Evolutionary conservation across 768 basidiomycete species (phyloP), one percentile per base, ranked within the genome.

Genomic region (Stropharia rugosoannulata): DNA sequence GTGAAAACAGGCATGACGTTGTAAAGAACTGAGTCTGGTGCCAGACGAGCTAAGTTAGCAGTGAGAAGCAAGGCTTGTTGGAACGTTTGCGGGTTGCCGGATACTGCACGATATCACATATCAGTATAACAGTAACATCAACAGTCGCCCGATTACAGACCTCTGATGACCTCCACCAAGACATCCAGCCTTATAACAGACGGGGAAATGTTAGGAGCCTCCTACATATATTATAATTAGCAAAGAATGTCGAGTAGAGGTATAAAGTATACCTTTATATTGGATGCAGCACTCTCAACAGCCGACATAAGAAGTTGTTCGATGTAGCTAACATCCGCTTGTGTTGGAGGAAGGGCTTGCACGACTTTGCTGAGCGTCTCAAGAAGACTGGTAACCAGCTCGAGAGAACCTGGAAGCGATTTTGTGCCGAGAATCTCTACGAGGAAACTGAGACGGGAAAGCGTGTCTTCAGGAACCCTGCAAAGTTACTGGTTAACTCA

Each of bases 1-100:
- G 95, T 98, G 76, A 99, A 98, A 43, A 99, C 87, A 3, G 97
- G 96, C 93, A 99, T 97, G 49, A 98, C 82, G 62, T 96, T 94
- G 65, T 91, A 93, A 11, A 98, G 77, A 29, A 96, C 93, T 10
- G 93, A 90, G 54, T 95, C 93, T 0, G 96, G 95, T 0, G 89
- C 86, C 36, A 98, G 76, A 15, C 86, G 82, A 2, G 93, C 90
- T 53, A 98, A 71, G 58, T 80, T 88, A 5, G 94, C 88, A 71
- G 97, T 88, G 32, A 98, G 78, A 22, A 98, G 78, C 2, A 98
- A 75, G 0, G 94, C 93, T 68, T 96, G 91, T 61, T 98, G 87
- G 74, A 95, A 95, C 0, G 93, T 96, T 66, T 98, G 95, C 1
- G 96, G 95, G 63, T 95, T 97, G 42, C 84, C 84, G 2, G 94